Percentiles rank a stretch among this genome's conserved stretches.
These are phyloP conservation scores for Chaetomiaceae sp. DNA, from an alignment of 2,329 filamentous ascomycete species.

Conservation along the genomic window DNA sequence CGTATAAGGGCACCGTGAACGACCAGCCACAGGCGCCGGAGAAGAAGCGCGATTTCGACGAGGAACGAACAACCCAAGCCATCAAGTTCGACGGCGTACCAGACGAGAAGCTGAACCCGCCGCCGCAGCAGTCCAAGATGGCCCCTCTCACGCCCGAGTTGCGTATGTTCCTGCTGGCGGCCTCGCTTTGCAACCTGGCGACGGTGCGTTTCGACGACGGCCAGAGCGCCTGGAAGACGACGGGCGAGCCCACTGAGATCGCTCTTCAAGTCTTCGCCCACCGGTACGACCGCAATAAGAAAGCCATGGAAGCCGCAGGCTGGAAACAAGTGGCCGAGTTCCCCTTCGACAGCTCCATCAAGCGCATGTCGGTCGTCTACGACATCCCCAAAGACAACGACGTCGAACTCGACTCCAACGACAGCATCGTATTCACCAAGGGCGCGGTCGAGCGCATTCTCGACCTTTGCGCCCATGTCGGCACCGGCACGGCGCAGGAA, in stretches of 20 bases:
- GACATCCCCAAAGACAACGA: constrained; percentile 42
- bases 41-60: constrained; percentile 51
- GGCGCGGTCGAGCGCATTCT: constrained; percentile 59
- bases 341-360: constrained; percentile 73
- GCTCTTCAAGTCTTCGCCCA: constrained; percentile 71
- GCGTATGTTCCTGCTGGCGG: constrained; percentile 48
- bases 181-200: constrained; percentile 63
- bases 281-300: constrained; percentile 59
- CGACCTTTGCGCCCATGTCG: constrained; percentile 50
- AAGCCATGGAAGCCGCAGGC: constrained; percentile 45
- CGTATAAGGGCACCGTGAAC: constrained; percentile 52
- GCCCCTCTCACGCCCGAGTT: constrained; percentile 48
- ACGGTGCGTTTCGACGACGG: constrained; percentile 53
- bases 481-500: constrained; percentile 39
- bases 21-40: constrained; percentile 25
- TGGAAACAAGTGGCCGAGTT: constrained; percentile 67
- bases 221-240: constrained; percentile 59
- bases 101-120: constrained; percentile 47
- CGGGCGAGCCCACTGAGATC: constrained; percentile 70
- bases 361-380: constrained; percentile 77
- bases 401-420: constrained; percentile 36
- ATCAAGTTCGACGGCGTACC: constrained; percentile 59
- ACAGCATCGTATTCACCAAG: constrained; percentile 57
- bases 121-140: constrained; percentile 34
- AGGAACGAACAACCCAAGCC: constrained; percentile 55